Conservation (phyloP, 441 rosid species). For the Corymbia citriodora region DNA sequence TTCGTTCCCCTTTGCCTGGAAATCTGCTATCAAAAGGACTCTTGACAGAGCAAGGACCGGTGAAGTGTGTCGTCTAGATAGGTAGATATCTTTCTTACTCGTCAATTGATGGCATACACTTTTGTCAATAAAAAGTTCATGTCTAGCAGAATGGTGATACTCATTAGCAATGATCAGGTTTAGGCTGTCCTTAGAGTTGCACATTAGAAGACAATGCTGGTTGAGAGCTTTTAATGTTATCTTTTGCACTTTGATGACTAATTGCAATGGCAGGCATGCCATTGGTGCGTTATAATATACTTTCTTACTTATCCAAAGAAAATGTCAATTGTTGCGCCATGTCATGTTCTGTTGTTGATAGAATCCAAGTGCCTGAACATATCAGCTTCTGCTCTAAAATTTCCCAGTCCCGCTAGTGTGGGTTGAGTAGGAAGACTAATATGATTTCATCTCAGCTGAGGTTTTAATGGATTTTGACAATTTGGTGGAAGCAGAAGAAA, state of each 20-base stretch:
- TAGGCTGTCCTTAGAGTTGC: not conserved
- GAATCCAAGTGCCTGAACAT: not conserved
- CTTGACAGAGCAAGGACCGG: conserved; percentile 54
- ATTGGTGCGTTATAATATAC: not conserved
- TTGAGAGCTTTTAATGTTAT: not conserved
- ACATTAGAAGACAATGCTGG: not conserved
- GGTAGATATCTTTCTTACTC: conserved; percentile 28
- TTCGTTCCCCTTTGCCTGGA: conserved; percentile 93
- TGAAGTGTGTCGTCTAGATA: conserved; percentile 65
- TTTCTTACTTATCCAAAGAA: not conserved
- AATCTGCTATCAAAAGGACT: conserved; percentile 74
- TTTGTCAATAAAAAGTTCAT: not conserved
- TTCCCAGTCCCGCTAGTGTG: not conserved
- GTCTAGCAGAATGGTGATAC: not conserved
- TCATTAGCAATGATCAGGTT: not conserved
- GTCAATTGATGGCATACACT: not conserved
- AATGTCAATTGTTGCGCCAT: not conserved
- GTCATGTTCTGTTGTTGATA: not conserved
- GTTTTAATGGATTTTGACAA: not conserved
- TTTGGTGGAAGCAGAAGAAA: not conserved
- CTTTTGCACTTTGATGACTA: not conserved
- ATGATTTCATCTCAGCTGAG: not conserved
- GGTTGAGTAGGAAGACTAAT: not conserved
- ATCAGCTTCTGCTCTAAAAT: not conserved
- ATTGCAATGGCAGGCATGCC: not conserved